Conservation (phyloP, 306 rosid genomes). For the Prunus mira region DNA sequence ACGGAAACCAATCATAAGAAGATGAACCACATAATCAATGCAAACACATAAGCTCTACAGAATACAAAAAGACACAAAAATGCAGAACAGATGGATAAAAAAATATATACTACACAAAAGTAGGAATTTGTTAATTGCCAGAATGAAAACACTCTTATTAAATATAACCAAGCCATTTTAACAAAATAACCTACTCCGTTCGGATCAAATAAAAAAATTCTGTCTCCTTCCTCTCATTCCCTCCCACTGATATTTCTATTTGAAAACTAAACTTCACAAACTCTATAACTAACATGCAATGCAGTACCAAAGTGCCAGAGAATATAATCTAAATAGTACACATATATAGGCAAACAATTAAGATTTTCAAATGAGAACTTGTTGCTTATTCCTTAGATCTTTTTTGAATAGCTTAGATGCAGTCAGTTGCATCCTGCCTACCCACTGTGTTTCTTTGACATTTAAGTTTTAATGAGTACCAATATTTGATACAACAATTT, state of each 20-base stretch:
- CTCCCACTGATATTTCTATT: no score
- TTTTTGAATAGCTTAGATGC: background rate
- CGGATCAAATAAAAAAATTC: no score
- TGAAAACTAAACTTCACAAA: no score
- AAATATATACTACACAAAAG: background rate
- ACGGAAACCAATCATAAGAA: background rate
- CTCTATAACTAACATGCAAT: no score
- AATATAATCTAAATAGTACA: background rate
- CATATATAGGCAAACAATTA: background rate
- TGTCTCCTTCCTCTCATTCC: no score
- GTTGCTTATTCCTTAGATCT: background rate
- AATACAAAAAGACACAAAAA: background rate
- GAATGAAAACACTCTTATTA: no score
- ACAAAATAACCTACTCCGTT: no score
- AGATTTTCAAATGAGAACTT: background rate
- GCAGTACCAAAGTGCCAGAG: background rate
- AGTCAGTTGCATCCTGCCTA: background rate
- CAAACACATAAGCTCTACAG: background rate
- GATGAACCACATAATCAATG: background rate
- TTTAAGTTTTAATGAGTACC: background rate
- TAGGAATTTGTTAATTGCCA: background rate
- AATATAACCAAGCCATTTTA: no score
- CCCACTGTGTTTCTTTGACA: background rate
- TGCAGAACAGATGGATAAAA: background rate
- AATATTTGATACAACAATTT: background rate